Conservation (phyloP, 2,329 filamentous ascomycete species). For the Gnomoniopsis sp. region DNA sequence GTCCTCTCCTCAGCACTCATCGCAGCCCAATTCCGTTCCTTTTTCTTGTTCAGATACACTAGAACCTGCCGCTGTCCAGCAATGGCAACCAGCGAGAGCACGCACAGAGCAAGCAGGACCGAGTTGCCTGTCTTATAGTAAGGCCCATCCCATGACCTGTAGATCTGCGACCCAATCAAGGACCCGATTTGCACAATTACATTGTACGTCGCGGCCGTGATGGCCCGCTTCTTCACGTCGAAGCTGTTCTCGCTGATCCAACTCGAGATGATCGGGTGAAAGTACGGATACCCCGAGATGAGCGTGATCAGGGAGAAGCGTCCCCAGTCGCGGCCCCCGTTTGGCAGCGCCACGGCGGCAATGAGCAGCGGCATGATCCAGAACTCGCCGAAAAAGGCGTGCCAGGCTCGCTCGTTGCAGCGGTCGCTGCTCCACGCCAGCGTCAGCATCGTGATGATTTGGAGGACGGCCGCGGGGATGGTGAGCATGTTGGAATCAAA, state of each 20-base stretch:
- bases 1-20: conserved; percentile 43
- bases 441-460: conserved; percentile 53
- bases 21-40: conserved; percentile 41
- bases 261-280: conserved; percentile 50
- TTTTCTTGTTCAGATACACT: conserved; percentile 44
- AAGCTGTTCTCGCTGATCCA: conserved; percentile 50
- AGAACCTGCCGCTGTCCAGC: conserved; percentile 44
- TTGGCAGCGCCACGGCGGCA: conserved; percentile 46
- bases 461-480: conserved; percentile 54
- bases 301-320: conserved; percentile 49
- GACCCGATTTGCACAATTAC: conserved; percentile 45
- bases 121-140: conserved; percentile 57
- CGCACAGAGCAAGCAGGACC: conserved; percentile 50
- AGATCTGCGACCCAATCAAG: conserved; percentile 44
- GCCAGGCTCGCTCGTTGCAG: conserved; percentile 51
- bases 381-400: conserved; percentile 48
- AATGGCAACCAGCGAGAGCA: conserved; percentile 47
- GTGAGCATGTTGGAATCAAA: conserved; percentile 62
- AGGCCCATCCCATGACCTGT: conserved; percentile 48
- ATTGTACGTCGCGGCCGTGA: conserved; percentile 46
- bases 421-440: conserved; percentile 53
- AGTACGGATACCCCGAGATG: conserved; percentile 53
- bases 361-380: conserved; percentile 52
- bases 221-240: conserved; percentile 46
- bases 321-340: conserved; percentile 46